phyloP scores from a whole-genome alignment of 106 monocot species.

The Cymbidium sinense region DNA sequence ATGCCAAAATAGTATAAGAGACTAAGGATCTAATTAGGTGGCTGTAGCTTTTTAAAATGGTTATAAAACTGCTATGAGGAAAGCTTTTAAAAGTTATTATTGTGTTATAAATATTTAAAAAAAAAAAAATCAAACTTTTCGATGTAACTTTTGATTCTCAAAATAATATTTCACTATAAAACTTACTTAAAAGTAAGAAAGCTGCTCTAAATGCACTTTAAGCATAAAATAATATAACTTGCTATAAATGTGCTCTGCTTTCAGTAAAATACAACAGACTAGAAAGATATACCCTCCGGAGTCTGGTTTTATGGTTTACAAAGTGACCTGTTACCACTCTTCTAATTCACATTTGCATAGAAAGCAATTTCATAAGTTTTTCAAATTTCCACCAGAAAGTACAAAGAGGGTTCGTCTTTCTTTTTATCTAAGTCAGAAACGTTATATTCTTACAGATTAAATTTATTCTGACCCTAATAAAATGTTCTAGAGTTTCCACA shows the following conservation, averaged over 20 bases:
- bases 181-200: too few species aligned
- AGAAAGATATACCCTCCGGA: not conserved
- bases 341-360: not conserved
- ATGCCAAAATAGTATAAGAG: not conserved
- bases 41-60: too few species aligned
- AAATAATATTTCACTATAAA: too few species aligned
- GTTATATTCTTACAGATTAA: not conserved
- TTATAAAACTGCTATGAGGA: too few species aligned
- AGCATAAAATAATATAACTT: not conserved
- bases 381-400: not conserved
- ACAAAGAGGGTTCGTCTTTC: not conserved
- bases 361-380: not conserved
- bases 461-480: not conserved
- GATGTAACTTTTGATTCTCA: too few species aligned
- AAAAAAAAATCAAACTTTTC: too few species aligned
- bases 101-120: too few species aligned
- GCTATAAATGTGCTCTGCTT: not conserved
- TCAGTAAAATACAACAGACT: not conserved
- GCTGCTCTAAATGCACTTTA: too few species aligned
- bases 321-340: not conserved
- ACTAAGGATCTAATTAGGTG: too few species aligned
- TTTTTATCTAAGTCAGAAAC: not conserved
- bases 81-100: too few species aligned
- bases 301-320: not conserved
- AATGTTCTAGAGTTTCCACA: not conserved